Evolutionary conservation across 2,329 filamentous ascomycete species (phyloP).

Genomic region (Aspergillus fijiensis): DNA sequence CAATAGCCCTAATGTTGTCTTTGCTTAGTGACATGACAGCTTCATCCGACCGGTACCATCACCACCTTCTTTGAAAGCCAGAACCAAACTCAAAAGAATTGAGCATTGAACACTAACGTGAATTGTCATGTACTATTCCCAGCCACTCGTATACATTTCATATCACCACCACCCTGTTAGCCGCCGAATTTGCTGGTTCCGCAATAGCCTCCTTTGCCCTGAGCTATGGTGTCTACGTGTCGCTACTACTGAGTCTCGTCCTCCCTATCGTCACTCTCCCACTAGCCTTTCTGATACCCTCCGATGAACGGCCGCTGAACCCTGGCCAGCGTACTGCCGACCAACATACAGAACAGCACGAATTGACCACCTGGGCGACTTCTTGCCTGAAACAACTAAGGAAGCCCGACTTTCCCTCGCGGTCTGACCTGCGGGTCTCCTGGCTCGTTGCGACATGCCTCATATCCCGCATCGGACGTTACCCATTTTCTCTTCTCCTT

Average conservation of each 20-base stretch:
- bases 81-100: not conserved
- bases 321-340: not conserved
- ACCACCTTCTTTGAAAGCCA: not conserved
- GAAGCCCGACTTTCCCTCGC: not conserved
- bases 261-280: not conserved
- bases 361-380: not conserved
- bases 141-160: not conserved
- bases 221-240: not conserved
- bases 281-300: not conserved
- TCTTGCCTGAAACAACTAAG: not conserved
- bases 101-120: not conserved
- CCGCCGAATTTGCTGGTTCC: not conserved
- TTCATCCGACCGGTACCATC: not conserved
- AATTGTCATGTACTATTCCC: not conserved
- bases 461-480: not conserved
- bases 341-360: not conserved
- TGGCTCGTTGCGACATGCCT: not conserved
- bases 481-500: not conserved
- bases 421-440: not conserved
- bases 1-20: not conserved
- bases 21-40: not conserved
- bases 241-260: not conserved
- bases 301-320: not conserved
- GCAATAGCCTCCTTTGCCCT: not conserved
- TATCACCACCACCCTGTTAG: not conserved